Evolutionary conservation across 352 stramenopile species (phyloP), one percentile per base, ranked within the genome.

Genomic region (Pythium guiyangense): DNA sequence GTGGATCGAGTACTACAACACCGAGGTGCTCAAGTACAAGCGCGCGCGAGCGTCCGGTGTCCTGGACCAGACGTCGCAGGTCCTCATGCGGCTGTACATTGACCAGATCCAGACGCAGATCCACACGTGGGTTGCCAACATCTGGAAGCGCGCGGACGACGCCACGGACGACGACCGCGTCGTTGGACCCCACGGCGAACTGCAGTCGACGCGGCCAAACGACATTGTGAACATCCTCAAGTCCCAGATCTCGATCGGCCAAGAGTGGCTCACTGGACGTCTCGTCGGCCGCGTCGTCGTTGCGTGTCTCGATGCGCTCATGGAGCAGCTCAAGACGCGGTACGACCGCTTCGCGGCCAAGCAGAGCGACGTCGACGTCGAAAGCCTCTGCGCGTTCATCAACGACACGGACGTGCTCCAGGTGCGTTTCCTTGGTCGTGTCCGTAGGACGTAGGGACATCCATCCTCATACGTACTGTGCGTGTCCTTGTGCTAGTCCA

Each of bases 1-100:
- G 60, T 94, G 84, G 84, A 92, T 94, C 42, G 84, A 94, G 48
- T 92, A 92, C 60, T 94, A 92, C 70, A 94, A 94, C 65, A 67
- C 69, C 0, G 82, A 94, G 65, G 86, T 94, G 27, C 77, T 86
- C 66, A 92, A 90, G 61, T 92, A 90, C 74, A 90, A 88, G 51
- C 77, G 82, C 9, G 81, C 80, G 0, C 69, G 77, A 6, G 74
- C 81, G 1, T 94, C 84, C 6, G 72, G 76, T 3, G 71, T 92
- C 6, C 64, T 94, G n/a, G 76, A 85, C 6, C 66, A 77, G 59
- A 87, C 69, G 1, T 82, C 84, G 0, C 79, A 90, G 47, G 74
- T 82, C 62, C 76, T 92, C 26, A 90, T 94, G 83, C 69, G 62
- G 20, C 46, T 77, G 3, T 92, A 94, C 49, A 52, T 94, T 1